phyloP scores from a whole-genome alignment of 495 filamentous ascomycete genomes.

The Aspergillus diversus region DNA sequence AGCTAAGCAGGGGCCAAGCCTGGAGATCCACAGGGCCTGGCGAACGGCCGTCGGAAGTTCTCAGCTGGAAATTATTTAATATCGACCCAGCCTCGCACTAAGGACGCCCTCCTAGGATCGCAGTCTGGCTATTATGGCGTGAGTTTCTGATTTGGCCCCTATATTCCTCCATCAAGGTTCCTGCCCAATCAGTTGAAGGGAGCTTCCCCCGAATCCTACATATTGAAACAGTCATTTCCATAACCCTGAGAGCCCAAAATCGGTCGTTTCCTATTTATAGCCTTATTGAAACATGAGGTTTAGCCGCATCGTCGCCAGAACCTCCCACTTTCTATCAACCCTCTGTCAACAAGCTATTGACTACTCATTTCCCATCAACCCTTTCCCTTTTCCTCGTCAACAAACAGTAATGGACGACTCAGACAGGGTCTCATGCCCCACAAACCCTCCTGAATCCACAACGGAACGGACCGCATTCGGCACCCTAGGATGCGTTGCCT shows the following conservation, averaged over 20 bases:
- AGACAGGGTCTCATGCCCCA: not conserved
- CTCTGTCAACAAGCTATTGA: slow-evolving; percentile 15
- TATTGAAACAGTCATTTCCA: not conserved
- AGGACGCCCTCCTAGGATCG: too few relatives aligned
- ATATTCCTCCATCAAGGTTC: not conserved
- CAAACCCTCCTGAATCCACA: not conserved
- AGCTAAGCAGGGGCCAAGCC: too few relatives aligned
- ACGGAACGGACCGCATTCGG: slow-evolving; percentile 10
- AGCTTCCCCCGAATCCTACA: not conserved
- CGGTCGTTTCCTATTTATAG: not conserved
- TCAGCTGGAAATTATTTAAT: too few relatives aligned
- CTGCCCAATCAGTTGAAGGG: not conserved
- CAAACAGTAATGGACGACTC: slow-evolving; percentile 15
- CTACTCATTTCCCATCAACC: slow-evolving; percentile 14
- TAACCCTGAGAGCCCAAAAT: slow-evolving; percentile 7
- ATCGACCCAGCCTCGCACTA: too few relatives aligned
- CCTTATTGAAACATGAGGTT: slow-evolving; percentile 12
- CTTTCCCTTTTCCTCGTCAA: slow-evolving; percentile 22
- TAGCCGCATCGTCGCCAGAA: slow-evolving; percentile 8
- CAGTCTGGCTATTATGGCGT: too few relatives aligned
- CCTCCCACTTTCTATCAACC: slow-evolving; percentile 9
- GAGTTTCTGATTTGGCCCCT: too few relatives aligned
- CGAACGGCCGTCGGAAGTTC: too few relatives aligned
- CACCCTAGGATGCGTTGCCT: slow-evolving; percentile 18
- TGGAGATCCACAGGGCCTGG: too few relatives aligned